A percentile compares a stretch with the other conserved stretches of the same genome.
Conservation (phyloP, 208 protist species). For the Acanthamoeba royreba region DNA sequence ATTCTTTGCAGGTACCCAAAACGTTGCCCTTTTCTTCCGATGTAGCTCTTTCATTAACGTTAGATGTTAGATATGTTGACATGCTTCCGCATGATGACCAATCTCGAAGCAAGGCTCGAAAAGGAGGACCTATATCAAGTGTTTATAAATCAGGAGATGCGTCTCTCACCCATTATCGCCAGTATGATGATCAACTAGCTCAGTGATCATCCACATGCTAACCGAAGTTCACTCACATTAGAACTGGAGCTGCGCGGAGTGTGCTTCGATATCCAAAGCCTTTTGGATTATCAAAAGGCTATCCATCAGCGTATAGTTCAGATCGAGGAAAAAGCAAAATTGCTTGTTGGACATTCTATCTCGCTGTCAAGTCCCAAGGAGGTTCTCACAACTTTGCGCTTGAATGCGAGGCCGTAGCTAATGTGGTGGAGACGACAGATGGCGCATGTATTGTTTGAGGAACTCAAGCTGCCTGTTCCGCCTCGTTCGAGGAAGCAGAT, state of each 20-base stretch:
- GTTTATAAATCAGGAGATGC: slow-evolving; percentile 13
- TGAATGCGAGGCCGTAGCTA: too few relatives aligned
- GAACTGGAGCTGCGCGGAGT: slow-evolving; percentile 11
- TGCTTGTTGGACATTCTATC: background rate
- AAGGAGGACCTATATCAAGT: background rate
- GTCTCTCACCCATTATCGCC: background rate
- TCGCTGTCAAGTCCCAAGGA: slow-evolving; percentile 22
- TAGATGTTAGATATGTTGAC: background rate
- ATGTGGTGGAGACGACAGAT: background rate
- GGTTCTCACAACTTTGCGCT: too few relatives aligned
- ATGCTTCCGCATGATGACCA: slow-evolving; percentile 27
- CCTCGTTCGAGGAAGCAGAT: background rate
- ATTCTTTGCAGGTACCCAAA: background rate
- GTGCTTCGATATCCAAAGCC: background rate
- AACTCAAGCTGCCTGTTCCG: slow-evolving; percentile 34
- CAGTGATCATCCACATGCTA: too few relatives aligned
- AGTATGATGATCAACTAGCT: too few relatives aligned
- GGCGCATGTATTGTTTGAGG: slow-evolving; percentile 24
- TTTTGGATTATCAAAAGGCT: background rate
- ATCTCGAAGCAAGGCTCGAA: background rate
- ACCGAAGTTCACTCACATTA: too few relatives aligned
- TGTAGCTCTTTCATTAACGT: background rate
- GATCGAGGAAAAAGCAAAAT: background rate
- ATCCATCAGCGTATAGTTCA: background rate
- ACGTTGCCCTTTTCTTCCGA: too few relatives aligned